phyloP scores from a whole-genome alignment of 2,329 filamentous ascomycete species.

The Phoma herbarum region DNA sequence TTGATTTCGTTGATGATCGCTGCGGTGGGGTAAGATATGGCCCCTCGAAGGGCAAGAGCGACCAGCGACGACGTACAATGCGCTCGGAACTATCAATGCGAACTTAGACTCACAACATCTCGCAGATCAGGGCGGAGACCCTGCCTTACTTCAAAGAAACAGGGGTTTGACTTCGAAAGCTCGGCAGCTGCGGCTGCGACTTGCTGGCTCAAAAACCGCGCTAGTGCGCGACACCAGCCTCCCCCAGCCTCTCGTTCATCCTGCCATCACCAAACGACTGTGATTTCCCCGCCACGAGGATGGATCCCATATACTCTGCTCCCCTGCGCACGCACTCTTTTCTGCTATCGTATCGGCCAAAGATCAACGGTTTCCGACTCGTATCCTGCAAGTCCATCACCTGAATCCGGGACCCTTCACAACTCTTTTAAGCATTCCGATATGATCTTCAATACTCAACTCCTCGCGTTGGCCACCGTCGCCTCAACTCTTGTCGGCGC shows the following conservation, averaged over 20 bases:
- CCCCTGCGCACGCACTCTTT: constrained; percentile 12
- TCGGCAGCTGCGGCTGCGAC: constrained; percentile 1
- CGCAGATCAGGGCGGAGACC: background rate
- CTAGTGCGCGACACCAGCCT: constrained; percentile 15
- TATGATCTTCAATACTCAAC: constrained; percentile 40
- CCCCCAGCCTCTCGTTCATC: constrained; percentile 16
- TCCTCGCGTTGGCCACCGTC: constrained; percentile 32
- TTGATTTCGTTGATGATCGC: background rate
- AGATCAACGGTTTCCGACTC: constrained; percentile 3
- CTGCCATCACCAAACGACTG: constrained; percentile 9
- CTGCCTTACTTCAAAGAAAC: background rate
- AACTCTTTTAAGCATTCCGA: constrained; percentile 24
- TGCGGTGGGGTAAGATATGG: background rate
- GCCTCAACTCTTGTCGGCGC: constrained; percentile 34
- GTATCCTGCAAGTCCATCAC: constrained; percentile 1
- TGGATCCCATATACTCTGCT: constrained; percentile 17
- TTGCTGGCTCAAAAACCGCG: background rate
- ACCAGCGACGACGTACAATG: background rate
- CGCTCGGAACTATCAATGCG: background rate
- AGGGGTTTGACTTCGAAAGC: background rate
- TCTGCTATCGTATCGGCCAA: constrained; percentile 6
- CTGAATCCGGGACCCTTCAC: constrained; percentile 1
- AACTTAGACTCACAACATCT: background rate
- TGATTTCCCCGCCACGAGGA: constrained; percentile 18
- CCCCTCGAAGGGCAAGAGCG: background rate